Percentiles rank a stretch among this genome's conserved stretches.
These are phyloP conservation scores for Tremella fuciformis DNA, from an alignment of 768 basidiomycete species.

Conservation along the genomic window DNA sequence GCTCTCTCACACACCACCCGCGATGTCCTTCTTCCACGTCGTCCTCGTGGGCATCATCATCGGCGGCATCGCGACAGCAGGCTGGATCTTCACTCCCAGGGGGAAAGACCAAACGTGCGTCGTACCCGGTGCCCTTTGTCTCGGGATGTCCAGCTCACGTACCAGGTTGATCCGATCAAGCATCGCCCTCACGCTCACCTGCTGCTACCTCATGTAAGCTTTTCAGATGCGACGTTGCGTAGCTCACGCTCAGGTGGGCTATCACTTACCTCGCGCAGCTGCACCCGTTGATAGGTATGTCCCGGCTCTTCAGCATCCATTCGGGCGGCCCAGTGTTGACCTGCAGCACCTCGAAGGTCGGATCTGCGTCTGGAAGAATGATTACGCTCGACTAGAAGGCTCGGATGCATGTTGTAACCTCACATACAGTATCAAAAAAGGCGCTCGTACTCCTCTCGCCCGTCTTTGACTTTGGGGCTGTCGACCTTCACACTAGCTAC, in stretches of 20 bases:
- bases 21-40: slow-evolving; percentile 60
- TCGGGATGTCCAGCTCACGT: slow-evolving; percentile 14
- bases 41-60: slow-evolving; percentile 66
- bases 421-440: too few species aligned
- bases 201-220: slow-evolving; percentile 74
- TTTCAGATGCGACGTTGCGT: too few species aligned
- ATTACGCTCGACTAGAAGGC: too few species aligned
- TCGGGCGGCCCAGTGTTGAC: too few species aligned
- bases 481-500: too few species aligned
- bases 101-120: slow-evolving; percentile 87
- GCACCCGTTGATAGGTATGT: slow-evolving; percentile 79
- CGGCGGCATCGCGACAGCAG: slow-evolving; percentile 62
- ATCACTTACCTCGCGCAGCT: slow-evolving; percentile 94
- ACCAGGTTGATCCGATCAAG: slow-evolving; percentile 77
- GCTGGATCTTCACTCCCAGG: slow-evolving; percentile 73
- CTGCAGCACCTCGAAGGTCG: too few species aligned
- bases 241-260: slow-evolving; percentile 60
- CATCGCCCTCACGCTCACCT: slow-evolving; percentile 70
- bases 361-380: too few species aligned
- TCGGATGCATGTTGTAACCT: too few species aligned
- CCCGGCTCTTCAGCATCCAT: too few species aligned
- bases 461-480: too few species aligned
- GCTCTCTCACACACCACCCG: too few species aligned
- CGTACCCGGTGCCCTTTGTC: not conserved
- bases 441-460: too few species aligned